These are phyloP conservation scores for Pseudoscleropodium purum DNA, from an alignment of 225 moss, liverwort and hornwort genomes.

Conservation along the genomic window DNA sequence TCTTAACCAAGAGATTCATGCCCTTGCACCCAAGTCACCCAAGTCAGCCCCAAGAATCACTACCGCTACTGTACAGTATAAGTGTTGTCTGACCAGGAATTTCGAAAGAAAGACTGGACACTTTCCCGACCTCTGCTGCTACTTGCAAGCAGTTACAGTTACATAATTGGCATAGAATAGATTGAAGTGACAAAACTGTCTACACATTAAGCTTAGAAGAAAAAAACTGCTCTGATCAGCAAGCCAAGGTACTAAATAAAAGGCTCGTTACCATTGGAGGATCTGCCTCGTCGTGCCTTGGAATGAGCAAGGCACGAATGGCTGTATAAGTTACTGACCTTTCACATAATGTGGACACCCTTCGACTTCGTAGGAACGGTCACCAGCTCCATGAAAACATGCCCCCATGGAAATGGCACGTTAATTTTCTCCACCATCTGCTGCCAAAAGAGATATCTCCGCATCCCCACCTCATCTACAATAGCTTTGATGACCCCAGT, in stretches of 20 bases:
- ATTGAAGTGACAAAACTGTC: not conserved
- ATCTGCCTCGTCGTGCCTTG: not conserved
- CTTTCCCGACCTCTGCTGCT: not conserved
- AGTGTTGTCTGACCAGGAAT: not conserved
- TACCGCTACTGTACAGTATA: not conserved
- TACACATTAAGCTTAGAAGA: not conserved
- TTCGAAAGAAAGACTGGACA: not conserved
- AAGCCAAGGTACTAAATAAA: not conserved
- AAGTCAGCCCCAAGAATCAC: not conserved
- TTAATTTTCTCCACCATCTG: not conserved
- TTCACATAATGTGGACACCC: not conserved
- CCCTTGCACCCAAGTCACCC: not conserved
- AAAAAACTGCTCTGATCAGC: not conserved
- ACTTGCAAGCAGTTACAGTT: not conserved
- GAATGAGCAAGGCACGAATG: not conserved
- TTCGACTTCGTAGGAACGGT: not conserved
- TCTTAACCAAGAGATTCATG: not conserved
- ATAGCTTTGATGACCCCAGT: not conserved
- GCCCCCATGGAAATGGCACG: not conserved
- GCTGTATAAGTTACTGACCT: not conserved
- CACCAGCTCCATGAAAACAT: not conserved
- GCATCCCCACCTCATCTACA: not conserved
- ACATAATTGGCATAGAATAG: not conserved
- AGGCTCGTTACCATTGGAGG: not conserved
- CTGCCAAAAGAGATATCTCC: not conserved